phyloP scores from a whole-genome alignment of 306 rosid species.

The Astragalus membranaceus region DNA sequence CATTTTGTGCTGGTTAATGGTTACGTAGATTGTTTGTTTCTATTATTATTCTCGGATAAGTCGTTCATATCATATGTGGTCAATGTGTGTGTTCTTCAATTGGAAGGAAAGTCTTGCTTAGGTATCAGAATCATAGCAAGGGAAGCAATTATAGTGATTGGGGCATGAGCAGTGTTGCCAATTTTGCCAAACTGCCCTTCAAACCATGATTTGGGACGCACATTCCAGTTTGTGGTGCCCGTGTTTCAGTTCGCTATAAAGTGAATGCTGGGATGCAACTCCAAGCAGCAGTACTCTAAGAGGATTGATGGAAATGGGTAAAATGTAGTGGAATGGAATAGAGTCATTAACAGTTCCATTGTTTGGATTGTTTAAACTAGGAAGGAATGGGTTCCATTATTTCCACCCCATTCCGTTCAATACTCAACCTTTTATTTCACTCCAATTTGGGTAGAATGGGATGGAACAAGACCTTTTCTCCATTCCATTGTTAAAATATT shows the following conservation, averaged over 20 bases:
- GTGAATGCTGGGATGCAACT: background rate
- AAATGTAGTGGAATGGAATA: background rate
- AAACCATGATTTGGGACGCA: background rate
- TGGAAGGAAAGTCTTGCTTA: slow-evolving; percentile 1
- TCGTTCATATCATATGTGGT: background rate
- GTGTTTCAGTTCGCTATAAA: background rate
- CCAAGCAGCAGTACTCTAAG: background rate
- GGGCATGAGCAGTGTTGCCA: background rate
- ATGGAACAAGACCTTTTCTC: background rate
- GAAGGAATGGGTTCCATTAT: background rate
- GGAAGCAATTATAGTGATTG: background rate
- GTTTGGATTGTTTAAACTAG: background rate
- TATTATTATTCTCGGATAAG: background rate
- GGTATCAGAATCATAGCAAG: background rate
- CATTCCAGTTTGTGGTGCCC: background rate
- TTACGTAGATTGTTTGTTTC: background rate
- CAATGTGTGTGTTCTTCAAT: background rate
- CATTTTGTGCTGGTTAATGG: background rate
- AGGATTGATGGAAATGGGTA: background rate
- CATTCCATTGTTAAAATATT: background rate
- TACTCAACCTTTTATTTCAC: background rate
- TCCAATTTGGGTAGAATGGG: background rate
- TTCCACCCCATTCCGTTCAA: background rate
- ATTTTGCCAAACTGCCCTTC: background rate
- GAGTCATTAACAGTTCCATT: background rate